Conservation (phyloP, 257 asterid genomes). For the Leptodermis oblonga region DNA sequence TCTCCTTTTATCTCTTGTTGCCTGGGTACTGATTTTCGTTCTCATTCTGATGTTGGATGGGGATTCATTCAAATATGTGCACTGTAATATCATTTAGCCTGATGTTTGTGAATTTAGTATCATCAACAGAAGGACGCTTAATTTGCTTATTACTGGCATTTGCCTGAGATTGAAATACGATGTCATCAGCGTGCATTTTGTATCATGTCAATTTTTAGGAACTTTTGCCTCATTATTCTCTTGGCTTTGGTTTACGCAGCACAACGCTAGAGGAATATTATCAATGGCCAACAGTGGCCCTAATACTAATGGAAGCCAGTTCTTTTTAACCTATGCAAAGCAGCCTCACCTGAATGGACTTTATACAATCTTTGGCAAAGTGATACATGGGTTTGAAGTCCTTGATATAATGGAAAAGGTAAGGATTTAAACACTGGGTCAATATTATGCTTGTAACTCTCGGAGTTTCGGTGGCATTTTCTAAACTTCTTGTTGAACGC, state of each 20-base stretch:
- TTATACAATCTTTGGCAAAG: conserved; percentile 91
- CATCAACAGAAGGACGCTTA: neutral
- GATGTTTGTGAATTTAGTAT: neutral
- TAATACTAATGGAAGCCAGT: conserved; percentile 97
- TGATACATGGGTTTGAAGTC: conserved; percentile 93
- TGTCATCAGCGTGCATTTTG: neutral
- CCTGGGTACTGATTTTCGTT: neutral
- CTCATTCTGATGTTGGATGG: neutral
- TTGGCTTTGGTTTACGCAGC: conserved; percentile 39
- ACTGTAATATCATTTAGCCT: neutral
- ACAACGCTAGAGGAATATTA: conserved; percentile 92
- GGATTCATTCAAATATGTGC: neutral
- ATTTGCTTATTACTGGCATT: too few species aligned
- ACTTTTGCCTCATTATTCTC: neutral
- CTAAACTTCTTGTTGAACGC: conserved; percentile 4
- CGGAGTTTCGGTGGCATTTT: too few species aligned
- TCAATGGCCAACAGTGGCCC: conserved; percentile 97
- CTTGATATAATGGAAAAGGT: conserved; percentile 99
- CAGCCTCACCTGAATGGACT: conserved; percentile 93
- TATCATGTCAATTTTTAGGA: neutral
- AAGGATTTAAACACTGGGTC: neutral
- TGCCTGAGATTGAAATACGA: neutral
- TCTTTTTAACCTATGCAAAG: conserved; percentile 72
- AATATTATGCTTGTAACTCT: too few species aligned
- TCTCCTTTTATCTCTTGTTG: neutral